These are phyloP conservation scores for Fusarium sp. DNA, from an alignment of 2,329 filamentous ascomycete genomes.

Conservation along the genomic window DNA sequence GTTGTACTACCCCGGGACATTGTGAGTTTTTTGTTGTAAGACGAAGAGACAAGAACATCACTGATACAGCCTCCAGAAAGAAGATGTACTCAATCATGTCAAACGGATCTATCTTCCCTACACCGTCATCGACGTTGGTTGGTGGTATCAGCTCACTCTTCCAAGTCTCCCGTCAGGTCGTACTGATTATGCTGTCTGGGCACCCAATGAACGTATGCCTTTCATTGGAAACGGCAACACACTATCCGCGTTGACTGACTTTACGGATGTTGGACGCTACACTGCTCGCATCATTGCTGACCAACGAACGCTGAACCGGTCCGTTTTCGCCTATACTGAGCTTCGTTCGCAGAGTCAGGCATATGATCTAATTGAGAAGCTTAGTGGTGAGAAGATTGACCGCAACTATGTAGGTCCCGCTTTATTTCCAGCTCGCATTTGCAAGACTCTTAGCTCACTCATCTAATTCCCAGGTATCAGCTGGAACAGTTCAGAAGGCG, in stretches of 20 bases:
- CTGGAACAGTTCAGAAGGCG: neutral
- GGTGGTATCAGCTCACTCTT: slow-evolving; percentile 67
- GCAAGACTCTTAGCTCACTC: no score
- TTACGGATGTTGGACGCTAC: slow-evolving; percentile 67
- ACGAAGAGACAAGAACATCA: neutral
- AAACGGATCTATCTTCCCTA: neutral
- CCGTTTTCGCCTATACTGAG: slow-evolving; percentile 65
- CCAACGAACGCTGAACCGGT: slow-evolving; percentile 67
- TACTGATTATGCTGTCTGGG: slow-evolving; percentile 44
- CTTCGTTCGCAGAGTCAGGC: slow-evolving; percentile 63
- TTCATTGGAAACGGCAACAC: slow-evolving; percentile 62
- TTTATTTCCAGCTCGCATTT: no score
- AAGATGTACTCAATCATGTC: neutral
- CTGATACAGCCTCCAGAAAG: neutral
- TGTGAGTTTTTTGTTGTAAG: neutral
- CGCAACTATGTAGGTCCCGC: slow-evolving; percentile 9
- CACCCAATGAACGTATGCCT: slow-evolving; percentile 48
- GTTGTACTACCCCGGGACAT: neutral
- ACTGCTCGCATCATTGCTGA: slow-evolving; percentile 67
- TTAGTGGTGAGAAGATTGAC: slow-evolving; percentile 64
- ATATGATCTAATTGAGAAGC: slow-evolving; percentile 61
- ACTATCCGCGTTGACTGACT: slow-evolving; percentile 62
- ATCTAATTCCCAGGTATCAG: no score
- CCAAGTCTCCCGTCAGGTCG: slow-evolving; percentile 48
- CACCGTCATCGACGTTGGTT: slow-evolving; percentile 59